These are phyloP conservation scores for Podaxis sp. DNA, from an alignment of 768 basidiomycete genomes.

Conservation along the genomic window DNA sequence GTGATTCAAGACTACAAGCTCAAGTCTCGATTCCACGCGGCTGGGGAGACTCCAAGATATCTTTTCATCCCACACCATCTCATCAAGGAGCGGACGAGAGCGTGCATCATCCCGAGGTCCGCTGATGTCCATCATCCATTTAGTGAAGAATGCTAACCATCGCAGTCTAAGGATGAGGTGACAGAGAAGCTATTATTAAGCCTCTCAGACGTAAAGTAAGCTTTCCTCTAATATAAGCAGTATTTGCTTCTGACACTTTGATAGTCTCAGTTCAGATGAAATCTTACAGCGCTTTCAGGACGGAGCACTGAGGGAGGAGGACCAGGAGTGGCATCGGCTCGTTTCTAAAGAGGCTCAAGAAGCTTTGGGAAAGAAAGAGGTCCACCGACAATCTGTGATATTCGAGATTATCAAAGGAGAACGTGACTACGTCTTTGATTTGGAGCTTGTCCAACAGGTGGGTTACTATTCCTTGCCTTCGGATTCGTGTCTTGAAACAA, in stretches of 20 bases:
- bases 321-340: slow-evolving; percentile 81
- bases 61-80: slow-evolving; percentile 31
- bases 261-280: slow-evolving; percentile 60
- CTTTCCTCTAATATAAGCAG: slow-evolving; percentile 21
- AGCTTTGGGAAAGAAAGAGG: slow-evolving; percentile 69
- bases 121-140: background rate
- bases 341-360: slow-evolving; percentile 70
- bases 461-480: slow-evolving; percentile 9
- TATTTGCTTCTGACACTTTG: slow-evolving; percentile 8
- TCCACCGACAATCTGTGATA: slow-evolving; percentile 79
- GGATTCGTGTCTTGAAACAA: slow-evolving; percentile 1
- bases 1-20: slow-evolving; percentile 26
- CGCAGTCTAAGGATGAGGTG: background rate
- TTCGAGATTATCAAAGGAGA: slow-evolving; percentile 92
- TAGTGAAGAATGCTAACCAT: background rate
- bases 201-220: background rate
- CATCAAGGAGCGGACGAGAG: slow-evolving; percentile 10
- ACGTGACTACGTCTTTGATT: slow-evolving; percentile 80
- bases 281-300: slow-evolving; percentile 63
- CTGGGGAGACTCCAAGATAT: slow-evolving; percentile 26
- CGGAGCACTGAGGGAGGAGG: slow-evolving; percentile 56
- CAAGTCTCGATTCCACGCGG: slow-evolving; percentile 10
- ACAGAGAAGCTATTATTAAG: background rate
- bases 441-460: slow-evolving; percentile 68
- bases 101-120: background rate